These are phyloP conservation scores for Calonectria leucothoes DNA, from an alignment of 2,329 filamentous ascomycete species.

Conservation along the genomic window DNA sequence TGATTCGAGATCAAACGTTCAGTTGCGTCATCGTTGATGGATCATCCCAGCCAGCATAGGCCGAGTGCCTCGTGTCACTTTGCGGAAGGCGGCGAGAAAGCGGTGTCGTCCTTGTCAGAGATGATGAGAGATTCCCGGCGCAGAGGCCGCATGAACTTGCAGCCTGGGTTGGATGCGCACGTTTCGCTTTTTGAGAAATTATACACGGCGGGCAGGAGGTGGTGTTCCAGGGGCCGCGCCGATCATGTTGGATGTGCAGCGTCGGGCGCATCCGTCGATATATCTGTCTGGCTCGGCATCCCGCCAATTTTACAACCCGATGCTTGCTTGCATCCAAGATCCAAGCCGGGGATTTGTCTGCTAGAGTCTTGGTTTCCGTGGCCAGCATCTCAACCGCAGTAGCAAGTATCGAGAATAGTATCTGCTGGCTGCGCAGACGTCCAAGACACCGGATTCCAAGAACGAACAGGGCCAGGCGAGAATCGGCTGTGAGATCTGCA, in stretches of 20 bases:
- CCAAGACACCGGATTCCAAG: constrained; percentile 54
- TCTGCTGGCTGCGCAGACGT: constrained; percentile 50
- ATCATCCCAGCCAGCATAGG: constrained; percentile 60
- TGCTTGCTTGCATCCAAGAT: constrained; percentile 50
- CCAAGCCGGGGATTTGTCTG: constrained; percentile 30
- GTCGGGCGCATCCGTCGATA: constrained; percentile 56
- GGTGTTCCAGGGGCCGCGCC: constrained; percentile 25
- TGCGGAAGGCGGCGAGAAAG: constrained; percentile 55
- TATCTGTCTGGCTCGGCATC: constrained; percentile 55
- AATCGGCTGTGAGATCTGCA: constrained; percentile 48
- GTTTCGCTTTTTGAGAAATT: constrained; percentile 57
- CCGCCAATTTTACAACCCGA: constrained; percentile 52
- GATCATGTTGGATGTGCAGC: constrained; percentile 57
- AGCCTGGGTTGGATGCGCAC: constrained; percentile 49
- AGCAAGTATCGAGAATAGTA: constrained; percentile 24
- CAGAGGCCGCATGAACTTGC: constrained; percentile 54
- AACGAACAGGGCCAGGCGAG: constrained; percentile 51
- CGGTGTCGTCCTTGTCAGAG: constrained; percentile 57
- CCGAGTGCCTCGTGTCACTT: constrained; percentile 54
- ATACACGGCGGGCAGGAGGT: constrained; percentile 39
- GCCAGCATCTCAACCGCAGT: not conserved
- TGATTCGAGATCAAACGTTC: constrained; percentile 53
- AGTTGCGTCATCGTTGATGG: constrained; percentile 57
- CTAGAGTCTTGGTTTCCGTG: constrained; percentile 26
- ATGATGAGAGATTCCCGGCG: constrained; percentile 59